Percentiles rank a stretch among this genome's conserved stretches.
phyloP scores from a whole-genome alignment of 768 basidiomycete species.

The Mycena olivaceomarginata region DNA sequence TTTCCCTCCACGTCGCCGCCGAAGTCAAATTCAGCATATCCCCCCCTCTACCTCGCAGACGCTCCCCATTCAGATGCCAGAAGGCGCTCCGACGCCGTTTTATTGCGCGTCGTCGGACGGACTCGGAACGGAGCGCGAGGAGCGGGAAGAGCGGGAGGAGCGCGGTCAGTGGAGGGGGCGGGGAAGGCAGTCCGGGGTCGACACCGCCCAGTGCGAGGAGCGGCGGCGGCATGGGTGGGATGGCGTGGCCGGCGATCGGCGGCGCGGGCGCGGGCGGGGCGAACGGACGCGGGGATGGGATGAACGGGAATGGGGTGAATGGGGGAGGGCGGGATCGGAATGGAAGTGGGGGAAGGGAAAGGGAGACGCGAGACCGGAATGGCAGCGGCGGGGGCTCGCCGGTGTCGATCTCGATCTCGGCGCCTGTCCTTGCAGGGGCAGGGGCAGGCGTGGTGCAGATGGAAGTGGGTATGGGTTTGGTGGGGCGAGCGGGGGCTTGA shows the following conservation, averaged over 20 bases:
- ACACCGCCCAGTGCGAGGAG: slow-evolving; percentile 36
- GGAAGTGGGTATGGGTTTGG: slow-evolving; percentile 21
- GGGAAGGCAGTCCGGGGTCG: slow-evolving; percentile 32
- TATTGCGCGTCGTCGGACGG: slow-evolving; percentile 39
- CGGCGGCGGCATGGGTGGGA: slow-evolving; percentile 7
- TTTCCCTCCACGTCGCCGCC: background rate
- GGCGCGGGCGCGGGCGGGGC: slow-evolving; percentile 53
- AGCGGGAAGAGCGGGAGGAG: slow-evolving; percentile 30
- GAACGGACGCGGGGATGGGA: slow-evolving; percentile 39
- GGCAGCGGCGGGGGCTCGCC: slow-evolving; percentile 33
- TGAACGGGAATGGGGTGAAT: slow-evolving; percentile 53
- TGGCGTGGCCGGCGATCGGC: slow-evolving; percentile 57
- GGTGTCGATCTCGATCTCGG: slow-evolving; percentile 46
- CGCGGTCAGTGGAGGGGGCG: slow-evolving; percentile 1
- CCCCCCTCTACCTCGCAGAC: background rate
- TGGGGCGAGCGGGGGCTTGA: slow-evolving; percentile 3
- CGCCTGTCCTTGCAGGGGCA: slow-evolving; percentile 9
- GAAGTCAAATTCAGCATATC: background rate
- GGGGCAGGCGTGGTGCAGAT: background rate
- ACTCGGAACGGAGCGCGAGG: slow-evolving; percentile 39
- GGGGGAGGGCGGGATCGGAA: slow-evolving; percentile 10
- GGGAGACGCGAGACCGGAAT: slow-evolving; percentile 5
- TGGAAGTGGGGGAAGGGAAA: slow-evolving; percentile 14
- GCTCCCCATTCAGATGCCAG: background rate
- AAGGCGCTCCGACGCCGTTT: slow-evolving; percentile 29